Evolutionary conservation across 164 flowering plant genomes (phyloP), one percentile per base, ranked within the genome.

Genomic region (Buxus sempervirens): DNA sequence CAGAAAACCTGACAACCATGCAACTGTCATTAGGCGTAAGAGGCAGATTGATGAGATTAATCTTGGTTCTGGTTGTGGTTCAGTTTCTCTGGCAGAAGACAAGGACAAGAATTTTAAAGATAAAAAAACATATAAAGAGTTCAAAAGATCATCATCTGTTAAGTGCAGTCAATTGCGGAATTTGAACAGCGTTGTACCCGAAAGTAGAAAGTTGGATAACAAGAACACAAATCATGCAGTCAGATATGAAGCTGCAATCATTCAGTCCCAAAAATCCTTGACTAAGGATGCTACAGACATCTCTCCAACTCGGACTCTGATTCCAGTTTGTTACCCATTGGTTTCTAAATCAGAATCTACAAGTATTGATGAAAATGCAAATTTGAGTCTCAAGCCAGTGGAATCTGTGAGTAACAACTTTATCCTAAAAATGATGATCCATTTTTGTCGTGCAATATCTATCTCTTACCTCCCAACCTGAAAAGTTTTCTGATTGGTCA

Each of bases 361-460:
- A 21, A 71, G 51, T 21, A 60, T 15, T 69, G 72, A 67, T 28
- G 70, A 61, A 58, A 63, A 20, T 62, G 55, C 56, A 19, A 42
- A 42, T 53, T 20, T 63, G 57, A 49, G 45, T 71, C n/a, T 42
- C 62, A 70, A 67, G 8, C 79, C 74, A 22, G 49, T 73, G 63
- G 63, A 78, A 71, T 60, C 78, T 71, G 76, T 81, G 66, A 73
- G 80, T 49, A 64, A 25, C n/a, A 28, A 48, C 7, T 21, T 48
- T 24, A 27, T 19, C 54, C 12, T 9, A 49, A 57, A 45, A 45
- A 45, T 32, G 32, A 38, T 38, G n/a, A 21, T 54, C 20, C 56
- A 51, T 63, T 54, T 19, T 42, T 28, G 22, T 38, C 53, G 54
- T n/a, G 51, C 51, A 45, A 15, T 48, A 41, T 26, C 49, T 23